Percentiles rank a stretch among this genome's conserved stretches.
Conservation (phyloP, 441 rosid species). For the Theobroma grandiflorum region DNA sequence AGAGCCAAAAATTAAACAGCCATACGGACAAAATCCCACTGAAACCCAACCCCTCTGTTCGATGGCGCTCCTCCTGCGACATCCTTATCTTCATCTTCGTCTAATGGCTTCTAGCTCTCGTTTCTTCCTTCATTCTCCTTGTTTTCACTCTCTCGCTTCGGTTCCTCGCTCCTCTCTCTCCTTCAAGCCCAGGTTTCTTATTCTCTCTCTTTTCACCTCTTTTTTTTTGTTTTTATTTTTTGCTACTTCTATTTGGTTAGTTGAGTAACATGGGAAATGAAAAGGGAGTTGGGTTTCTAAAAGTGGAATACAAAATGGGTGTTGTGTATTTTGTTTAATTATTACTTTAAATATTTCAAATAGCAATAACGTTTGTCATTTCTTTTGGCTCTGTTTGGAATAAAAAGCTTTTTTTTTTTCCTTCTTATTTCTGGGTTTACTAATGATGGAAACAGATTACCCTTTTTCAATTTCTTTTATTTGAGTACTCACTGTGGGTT, state of each 20-base stretch:
- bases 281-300: background rate
- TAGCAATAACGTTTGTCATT: background rate
- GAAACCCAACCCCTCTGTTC: background rate
- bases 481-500: slow-evolving; percentile 1
- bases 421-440: background rate
- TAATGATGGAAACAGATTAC: background rate
- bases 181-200: slow-evolving; percentile 14
- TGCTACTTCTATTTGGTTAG: background rate
- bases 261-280: background rate
- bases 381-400: background rate
- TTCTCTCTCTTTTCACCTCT: background rate
- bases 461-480: background rate
- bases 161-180: slow-evolving; percentile 3
- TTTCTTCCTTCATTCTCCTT: slow-evolving; percentile 22
- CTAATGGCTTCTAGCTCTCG: slow-evolving; percentile 16
- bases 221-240: background rate
- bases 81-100: slow-evolving; percentile 21
- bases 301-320: background rate
- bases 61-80: slow-evolving; percentile 22
- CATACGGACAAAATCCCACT: background rate
- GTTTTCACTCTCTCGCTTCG: slow-evolving; percentile 4
- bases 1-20: background rate
- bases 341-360: background rate
- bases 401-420: background rate
- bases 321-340: background rate